These are phyloP conservation scores for Metrosideros polymorpha DNA, from an alignment of 441 rosid genomes.

Conservation along the genomic window DNA sequence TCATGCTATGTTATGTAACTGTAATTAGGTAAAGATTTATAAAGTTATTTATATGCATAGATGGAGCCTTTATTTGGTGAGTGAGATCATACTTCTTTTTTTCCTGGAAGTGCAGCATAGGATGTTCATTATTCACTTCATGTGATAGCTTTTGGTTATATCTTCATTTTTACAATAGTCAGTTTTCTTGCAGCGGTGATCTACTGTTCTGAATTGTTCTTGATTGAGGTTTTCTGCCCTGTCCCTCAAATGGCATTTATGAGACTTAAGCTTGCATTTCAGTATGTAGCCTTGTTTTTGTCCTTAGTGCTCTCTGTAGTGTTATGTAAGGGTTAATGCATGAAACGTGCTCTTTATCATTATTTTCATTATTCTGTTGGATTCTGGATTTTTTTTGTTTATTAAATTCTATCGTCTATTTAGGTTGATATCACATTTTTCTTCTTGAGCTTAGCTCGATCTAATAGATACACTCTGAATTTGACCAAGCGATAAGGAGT, in stretches of 20 bases:
- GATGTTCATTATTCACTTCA: background rate
- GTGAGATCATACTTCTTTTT: background rate
- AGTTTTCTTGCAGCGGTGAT: background rate
- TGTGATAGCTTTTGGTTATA: background rate
- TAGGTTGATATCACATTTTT: background rate
- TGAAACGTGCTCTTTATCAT: background rate
- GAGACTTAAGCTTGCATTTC: background rate
- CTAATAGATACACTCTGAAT: background rate
- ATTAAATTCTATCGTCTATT: background rate
- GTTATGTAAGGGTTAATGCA: background rate
- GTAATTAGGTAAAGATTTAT: background rate
- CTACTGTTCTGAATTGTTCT: background rate
- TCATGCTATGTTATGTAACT: background rate
- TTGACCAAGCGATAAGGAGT: background rate
- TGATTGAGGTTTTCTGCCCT: background rate
- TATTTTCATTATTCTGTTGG: background rate
- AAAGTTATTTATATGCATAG: background rate
- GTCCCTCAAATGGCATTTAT: background rate
- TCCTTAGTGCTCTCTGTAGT: background rate
- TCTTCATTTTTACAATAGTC: background rate
- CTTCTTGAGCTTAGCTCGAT: background rate
- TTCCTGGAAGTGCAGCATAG: background rate
- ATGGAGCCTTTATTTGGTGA: background rate
- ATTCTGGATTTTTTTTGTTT: background rate
- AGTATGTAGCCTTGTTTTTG: background rate